Conservation (phyloP, 768 basidiomycete genomes). For the Naematelia aurantialba region DNA sequence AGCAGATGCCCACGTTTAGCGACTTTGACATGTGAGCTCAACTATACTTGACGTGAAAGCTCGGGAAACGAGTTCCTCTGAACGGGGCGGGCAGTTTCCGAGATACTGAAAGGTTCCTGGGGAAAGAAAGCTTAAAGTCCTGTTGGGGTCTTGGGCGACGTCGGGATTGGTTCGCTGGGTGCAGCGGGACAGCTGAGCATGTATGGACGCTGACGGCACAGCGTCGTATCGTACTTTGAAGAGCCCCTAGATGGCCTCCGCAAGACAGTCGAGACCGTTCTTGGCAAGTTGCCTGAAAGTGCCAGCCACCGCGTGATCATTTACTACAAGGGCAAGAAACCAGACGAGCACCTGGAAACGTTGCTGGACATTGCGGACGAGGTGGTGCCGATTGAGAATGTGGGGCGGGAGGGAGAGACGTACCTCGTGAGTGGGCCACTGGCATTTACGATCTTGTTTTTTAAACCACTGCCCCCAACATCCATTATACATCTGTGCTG, state of each 20-base stretch:
- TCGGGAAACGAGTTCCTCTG: no score
- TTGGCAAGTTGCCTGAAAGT: constrained; percentile 6
- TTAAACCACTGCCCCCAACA: no score
- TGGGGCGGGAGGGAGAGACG: constrained; percentile 49
- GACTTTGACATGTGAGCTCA: constrained; percentile 26
- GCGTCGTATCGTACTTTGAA: constrained; percentile 42
- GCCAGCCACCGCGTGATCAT: constrained; percentile 30
- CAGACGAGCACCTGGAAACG: constrained; percentile 11
- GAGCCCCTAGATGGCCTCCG: constrained; percentile 25
- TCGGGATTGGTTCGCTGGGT: no score
- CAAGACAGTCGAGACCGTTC: constrained; percentile 23
- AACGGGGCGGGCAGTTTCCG: no score
- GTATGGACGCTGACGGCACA: no score
- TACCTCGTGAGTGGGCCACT: constrained; percentile 41
- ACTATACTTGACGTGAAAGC: no score
- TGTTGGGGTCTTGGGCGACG: no score
- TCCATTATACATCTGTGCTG: no score
- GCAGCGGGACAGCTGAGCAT: no score
- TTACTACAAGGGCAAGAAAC: constrained; percentile 36
- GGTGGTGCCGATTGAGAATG: constrained; percentile 39
- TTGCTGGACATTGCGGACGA: constrained; percentile 35
- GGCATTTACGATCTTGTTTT: no score
- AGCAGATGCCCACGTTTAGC: neutral
- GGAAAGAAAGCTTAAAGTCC: no score
- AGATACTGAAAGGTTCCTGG: no score